Conservation (phyloP, 257 asterid species). For the Solanum pennellii region DNA sequence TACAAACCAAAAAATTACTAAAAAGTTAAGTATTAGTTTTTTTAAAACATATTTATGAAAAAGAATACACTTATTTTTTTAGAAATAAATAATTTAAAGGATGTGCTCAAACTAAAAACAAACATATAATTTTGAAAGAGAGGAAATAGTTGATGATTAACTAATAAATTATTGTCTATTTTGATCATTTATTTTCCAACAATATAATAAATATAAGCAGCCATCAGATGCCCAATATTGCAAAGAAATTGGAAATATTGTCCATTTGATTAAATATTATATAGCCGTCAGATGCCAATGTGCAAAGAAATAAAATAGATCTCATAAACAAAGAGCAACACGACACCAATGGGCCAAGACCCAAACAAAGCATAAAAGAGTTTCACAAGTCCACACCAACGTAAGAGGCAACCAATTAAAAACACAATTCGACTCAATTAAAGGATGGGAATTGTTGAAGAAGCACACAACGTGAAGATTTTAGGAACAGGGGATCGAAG, state of each 20-base stretch:
- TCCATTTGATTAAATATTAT: neutral
- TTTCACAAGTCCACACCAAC: neutral
- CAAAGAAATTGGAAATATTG: neutral
- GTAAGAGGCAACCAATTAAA: neutral
- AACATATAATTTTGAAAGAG: too few species aligned
- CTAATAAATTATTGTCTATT: neutral
- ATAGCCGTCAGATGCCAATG: neutral
- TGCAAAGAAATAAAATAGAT: neutral
- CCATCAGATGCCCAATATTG: neutral
- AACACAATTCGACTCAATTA: neutral
- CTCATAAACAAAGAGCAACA: neutral
- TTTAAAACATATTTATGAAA: neutral
- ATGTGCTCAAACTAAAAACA: neutral
- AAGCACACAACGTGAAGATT: conserved; percentile 64
- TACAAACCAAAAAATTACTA: neutral
- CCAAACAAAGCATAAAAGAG: neutral
- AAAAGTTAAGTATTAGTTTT: neutral
- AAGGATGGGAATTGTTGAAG: conserved; percentile 44
- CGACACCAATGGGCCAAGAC: neutral
- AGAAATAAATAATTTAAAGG: too few species aligned
- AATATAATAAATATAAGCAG: neutral
- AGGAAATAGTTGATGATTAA: neutral
- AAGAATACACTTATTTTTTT: too few species aligned
- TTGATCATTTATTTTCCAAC: neutral
- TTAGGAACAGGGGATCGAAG: conserved; percentile 44